phyloP scores from a whole-genome alignment of 345 rosid species.

The Corchorus capsularis region DNA sequence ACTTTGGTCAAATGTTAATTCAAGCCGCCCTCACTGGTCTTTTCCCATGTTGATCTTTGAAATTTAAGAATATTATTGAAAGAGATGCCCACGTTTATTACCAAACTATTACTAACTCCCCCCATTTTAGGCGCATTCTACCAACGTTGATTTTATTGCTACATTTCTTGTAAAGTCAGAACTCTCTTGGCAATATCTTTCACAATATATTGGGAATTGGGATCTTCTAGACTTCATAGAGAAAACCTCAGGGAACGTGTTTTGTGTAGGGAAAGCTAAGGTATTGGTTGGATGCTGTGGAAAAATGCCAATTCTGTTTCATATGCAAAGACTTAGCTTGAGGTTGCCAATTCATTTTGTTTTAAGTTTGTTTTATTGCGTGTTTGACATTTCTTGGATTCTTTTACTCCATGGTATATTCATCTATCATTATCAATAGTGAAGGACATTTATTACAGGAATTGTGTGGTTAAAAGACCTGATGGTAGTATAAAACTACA shows the following conservation, averaged over 20 bases:
- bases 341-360: background rate
- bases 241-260: background rate
- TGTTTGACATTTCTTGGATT: background rate
- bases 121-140: background rate
- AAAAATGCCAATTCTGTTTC: too few relatives aligned
- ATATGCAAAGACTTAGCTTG: too few relatives aligned
- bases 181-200: background rate
- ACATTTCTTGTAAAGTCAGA: slow-evolving; percentile 7
- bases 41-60: slow-evolving; percentile 1
- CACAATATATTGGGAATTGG: background rate
- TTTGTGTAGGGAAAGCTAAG: background rate
- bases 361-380: background rate
- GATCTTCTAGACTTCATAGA: background rate
- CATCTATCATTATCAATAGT: background rate
- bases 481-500: background rate
- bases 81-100: background rate
- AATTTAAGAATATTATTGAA: slow-evolving; percentile 21
- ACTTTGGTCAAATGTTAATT: slow-evolving; percentile 1
- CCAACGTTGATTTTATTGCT: slow-evolving; percentile 10
- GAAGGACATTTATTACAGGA: background rate
- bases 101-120: background rate
- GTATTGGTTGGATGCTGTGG: background rate
- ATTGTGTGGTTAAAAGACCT: background rate
- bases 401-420: background rate
- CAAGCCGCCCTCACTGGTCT: slow-evolving; percentile 4